phyloP scores from a whole-genome alignment of 78 protist genomes.

The Dictyostelium capitatum region DNA sequence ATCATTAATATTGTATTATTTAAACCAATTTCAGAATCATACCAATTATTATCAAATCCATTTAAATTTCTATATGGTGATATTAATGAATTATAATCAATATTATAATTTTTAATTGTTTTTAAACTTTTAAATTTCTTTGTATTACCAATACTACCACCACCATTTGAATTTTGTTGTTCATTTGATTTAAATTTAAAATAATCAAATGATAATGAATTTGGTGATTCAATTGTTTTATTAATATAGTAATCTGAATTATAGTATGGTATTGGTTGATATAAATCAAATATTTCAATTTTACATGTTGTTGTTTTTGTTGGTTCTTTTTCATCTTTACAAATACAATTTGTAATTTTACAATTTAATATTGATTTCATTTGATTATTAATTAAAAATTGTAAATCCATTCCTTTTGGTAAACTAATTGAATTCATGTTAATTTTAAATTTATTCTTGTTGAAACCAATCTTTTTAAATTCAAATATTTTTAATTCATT shows the following conservation, averaged over 20 bases:
- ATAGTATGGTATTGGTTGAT: background rate
- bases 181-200: background rate
- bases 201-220: background rate
- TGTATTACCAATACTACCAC: background rate
- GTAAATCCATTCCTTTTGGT: background rate
- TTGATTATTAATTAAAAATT: background rate
- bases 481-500: background rate
- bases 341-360: too few relatives aligned
- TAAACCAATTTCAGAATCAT: background rate
- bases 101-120: background rate
- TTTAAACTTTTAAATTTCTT: background rate
- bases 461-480: background rate
- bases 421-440: background rate
- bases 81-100: background rate
- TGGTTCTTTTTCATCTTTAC: too few relatives aligned
- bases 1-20: background rate
- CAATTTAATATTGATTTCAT: background rate
- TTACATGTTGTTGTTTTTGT: background rate
- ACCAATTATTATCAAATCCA: slow-evolving; percentile 9
- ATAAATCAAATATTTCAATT: background rate
- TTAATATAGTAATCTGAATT: background rate
- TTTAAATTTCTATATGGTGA: background rate
- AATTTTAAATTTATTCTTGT: background rate
- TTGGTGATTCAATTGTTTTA: background rate
- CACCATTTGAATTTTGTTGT: too few relatives aligned